These are phyloP conservation scores for Boechera retrofracta DNA, from an alignment of 345 rosid genomes.

Conservation along the genomic window DNA sequence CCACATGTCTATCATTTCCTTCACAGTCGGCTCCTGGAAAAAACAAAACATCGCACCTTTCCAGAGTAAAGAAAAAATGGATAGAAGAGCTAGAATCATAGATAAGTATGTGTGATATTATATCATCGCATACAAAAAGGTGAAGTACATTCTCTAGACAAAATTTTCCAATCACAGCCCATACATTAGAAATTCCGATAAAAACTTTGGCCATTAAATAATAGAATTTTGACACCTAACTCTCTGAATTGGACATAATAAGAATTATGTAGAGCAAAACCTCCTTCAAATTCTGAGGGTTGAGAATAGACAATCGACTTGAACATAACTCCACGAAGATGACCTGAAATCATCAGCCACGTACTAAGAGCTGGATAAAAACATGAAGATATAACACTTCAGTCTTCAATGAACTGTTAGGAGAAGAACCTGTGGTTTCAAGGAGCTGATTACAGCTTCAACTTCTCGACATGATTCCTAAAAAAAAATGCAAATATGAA, in stretches of 20 bases:
- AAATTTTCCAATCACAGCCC: too few species aligned
- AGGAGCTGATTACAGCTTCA: slow-evolving; percentile 67
- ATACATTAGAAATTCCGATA: neutral
- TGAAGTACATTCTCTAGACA: too few species aligned
- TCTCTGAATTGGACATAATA: neutral
- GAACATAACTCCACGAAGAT: slow-evolving; percentile 94
- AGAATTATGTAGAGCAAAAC: slow-evolving; percentile 43
- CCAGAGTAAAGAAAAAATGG: neutral
- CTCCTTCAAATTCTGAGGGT: slow-evolving; percentile 69
- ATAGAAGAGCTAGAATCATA: slow-evolving; percentile 3
- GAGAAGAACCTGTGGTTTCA: slow-evolving; percentile 85
- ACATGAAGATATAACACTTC: slow-evolving; percentile 3
- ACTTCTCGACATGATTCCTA: slow-evolving; percentile 97
- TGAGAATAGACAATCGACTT: slow-evolving; percentile 72
- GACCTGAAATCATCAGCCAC: slow-evolving; percentile 52
- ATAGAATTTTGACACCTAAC: neutral
- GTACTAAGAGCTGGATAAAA: neutral
- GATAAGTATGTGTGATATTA: neutral
- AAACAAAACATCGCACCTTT: neutral
- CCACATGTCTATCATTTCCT: slow-evolving; percentile 89
- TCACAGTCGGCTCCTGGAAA: slow-evolving; percentile 69
- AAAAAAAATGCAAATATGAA: slow-evolving; percentile 21
- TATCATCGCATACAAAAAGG: neutral
- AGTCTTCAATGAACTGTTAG: slow-evolving; percentile 28
- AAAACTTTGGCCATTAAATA: neutral